Evolutionary conservation across 169 alveolate genomes (phyloP), one percentile per base, ranked within the genome.

Genomic region (Babesia gibsoni): DNA sequence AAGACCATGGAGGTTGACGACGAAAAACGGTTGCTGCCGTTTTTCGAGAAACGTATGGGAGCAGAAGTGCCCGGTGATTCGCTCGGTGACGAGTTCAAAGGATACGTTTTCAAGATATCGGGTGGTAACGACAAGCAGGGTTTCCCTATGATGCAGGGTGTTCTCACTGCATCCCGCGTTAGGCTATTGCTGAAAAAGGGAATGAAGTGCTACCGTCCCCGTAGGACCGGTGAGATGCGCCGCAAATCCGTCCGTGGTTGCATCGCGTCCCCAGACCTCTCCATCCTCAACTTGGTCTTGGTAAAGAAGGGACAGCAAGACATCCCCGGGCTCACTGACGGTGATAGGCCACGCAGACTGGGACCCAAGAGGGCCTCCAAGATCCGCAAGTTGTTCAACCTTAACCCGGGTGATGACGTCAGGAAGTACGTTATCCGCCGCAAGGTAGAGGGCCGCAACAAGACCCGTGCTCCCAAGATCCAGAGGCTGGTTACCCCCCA

Each of bases 81-180:
- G 56, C 89, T 98, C 52, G 99, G 99, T 12, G 99, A 96, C 30
- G 98, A 96, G 90, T 97, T 90, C 87, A 94, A 94, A 84, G 99
- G 99, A 32, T 96, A 96, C 91, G 91, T 96, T 46, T 94, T 98
- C 73, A 73, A 85, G 37, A 90, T 91, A 36, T 75, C 95, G 20
- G 99, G 99, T 67, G 99, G 99, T 54, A 97, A 97, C 90, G 99
- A 98, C 91, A 98, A 98, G 90, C 98, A 97, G 91, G 99, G 99
- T 36, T 98, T 98, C 92, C 99, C 99, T 56, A 98, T 98, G 99
- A 94, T 96, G 95, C 98, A 96, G 91, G 99, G 99, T 49, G 98
- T 98, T 73, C 82, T 98, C 46, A 82, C 90, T 30, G 87, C 94
- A 82, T 39, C 69, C 45, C 86, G 98, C 12, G 97, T 93, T 10